Base-by-base conservation (phyloP, 2,329 filamentous ascomycete genomes). In the Calonectria pseudoreteaudii region DNA sequence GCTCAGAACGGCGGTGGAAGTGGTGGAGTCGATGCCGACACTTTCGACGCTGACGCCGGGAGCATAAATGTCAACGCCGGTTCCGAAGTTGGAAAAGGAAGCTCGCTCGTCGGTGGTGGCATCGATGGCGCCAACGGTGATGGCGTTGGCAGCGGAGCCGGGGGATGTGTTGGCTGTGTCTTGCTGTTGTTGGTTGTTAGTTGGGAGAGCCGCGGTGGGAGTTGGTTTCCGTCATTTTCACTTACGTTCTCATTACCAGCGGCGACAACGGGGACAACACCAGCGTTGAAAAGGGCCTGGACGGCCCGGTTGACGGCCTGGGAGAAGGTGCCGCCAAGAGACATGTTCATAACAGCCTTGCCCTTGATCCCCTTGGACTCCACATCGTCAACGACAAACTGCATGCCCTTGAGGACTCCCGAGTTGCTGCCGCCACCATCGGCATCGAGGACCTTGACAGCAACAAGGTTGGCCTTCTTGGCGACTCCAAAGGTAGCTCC, bases 301-400 rank as follows among this genome's bases (percentile, higher is more conserved):
- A 91, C 88, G 78, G 90, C 90, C n/a, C 84, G 81, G 85, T 92
- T 92, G 81, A 91, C 81, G 30, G 89, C 87, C 2, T 78, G 73
- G 10, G 89, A 91, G 52, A 77, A 80, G 71, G 83, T 81, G 34
- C 90, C 90, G 72, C 90, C 90, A 26, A 92, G 86, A 5, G 91
- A 92, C 90, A 92, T 91, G 86, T 92, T 92, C 87, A 92, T 88
- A 77, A 92, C 88, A 70, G 89, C 86, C 80, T 89, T 90, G 79
- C 89, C 89, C n/a, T 75, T 72, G 41, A 87, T 81, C 28, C 85
- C 84, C 74, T 83, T 84, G 44, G 81, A 69, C 52, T 80, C 76
- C 50, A 85, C 90, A 75, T 91, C 86, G n/a, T 86, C 75, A 56
- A 86, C 85, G 56, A 91, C 86, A 74, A 80, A 92, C 78, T 91